phyloP scores from a whole-genome alignment of 2,329 filamentous ascomycete species.

The Didymella lethalis region DNA sequence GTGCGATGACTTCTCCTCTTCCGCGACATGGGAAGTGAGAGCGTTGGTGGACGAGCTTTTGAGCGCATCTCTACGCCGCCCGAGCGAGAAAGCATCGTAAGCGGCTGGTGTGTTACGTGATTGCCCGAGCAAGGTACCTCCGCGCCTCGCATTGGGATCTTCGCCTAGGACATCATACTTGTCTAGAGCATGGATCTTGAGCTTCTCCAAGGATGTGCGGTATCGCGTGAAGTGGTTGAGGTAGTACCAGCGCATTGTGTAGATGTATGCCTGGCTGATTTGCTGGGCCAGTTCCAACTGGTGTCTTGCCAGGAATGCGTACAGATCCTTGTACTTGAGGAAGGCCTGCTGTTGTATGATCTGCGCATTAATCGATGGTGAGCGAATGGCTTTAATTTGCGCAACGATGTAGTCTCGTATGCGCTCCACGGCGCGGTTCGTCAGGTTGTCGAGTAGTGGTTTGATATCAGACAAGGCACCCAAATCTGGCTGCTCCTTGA shows the following conservation, averaged over 20 bases:
- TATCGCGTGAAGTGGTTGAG: slow-evolving; percentile 90
- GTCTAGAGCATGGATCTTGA: slow-evolving; percentile 83
- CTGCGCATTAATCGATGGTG: slow-evolving; percentile 95
- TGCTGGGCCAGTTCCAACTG: slow-evolving; percentile 86
- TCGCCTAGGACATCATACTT: slow-evolving; percentile 83
- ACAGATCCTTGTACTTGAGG: slow-evolving; percentile 86
- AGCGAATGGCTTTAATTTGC: slow-evolving; percentile 92
- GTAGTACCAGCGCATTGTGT: slow-evolving; percentile 99
- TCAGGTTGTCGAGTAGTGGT: slow-evolving; percentile 84
- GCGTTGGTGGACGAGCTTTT: slow-evolving; percentile 76
- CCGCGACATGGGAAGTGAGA: slow-evolving; percentile 85
- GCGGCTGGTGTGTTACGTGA: slow-evolving; percentile 60
- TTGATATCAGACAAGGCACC: slow-evolving; percentile 85
- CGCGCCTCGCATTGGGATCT: slow-evolving; percentile 73
- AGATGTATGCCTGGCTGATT: slow-evolving; percentile 91
- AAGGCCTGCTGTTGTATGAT: slow-evolving; percentile 95
- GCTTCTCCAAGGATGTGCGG: slow-evolving; percentile 79
- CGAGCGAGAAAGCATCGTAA: slow-evolving; percentile 89
- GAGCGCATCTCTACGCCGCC: slow-evolving; percentile 83
- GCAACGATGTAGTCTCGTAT: slow-evolving; percentile 94
- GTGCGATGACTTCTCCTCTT: slow-evolving; percentile 85
- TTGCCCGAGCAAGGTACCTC: slow-evolving; percentile 51
- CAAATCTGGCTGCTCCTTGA: slow-evolving; percentile 64
- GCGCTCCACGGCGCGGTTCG: slow-evolving; percentile 87
- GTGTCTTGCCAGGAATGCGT: slow-evolving; percentile 81